Conservation (phyloP, 2,329 filamentous ascomycete species). For the Botrytis squamosa region DNA sequence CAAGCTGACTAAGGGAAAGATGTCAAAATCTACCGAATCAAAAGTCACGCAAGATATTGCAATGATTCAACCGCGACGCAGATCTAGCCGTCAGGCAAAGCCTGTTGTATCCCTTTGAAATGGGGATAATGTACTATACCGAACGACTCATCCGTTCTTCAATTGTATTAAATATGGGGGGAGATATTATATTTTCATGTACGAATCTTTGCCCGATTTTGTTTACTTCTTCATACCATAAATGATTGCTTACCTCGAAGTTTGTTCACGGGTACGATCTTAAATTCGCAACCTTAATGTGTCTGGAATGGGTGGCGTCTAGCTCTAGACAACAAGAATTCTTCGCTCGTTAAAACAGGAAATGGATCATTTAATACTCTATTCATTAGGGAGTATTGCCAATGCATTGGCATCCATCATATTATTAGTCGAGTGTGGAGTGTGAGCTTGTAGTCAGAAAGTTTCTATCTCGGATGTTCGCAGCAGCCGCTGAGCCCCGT, state of each 20-base stretch:
- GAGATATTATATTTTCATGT: not conserved
- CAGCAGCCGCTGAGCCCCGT: not conserved
- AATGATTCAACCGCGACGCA: not conserved
- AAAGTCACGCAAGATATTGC: conserved; percentile 6
- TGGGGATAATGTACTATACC: not conserved
- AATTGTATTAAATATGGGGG: not conserved
- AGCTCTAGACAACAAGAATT: not conserved
- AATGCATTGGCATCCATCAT: not conserved
- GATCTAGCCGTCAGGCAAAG: not conserved
- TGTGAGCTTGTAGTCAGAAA: not conserved
- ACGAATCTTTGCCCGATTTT: not conserved
- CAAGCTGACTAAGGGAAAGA: conserved; percentile 19
- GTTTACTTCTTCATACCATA: not conserved
- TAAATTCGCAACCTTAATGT: not conserved
- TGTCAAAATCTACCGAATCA: conserved; percentile 19
- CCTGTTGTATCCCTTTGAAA: not conserved
- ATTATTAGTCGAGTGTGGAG: not conserved
- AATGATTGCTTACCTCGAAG: not conserved
- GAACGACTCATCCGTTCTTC: not conserved
- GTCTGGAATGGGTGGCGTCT: not conserved
- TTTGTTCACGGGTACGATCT: not conserved
- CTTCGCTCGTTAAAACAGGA: not conserved
- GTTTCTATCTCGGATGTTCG: conserved; percentile 3
- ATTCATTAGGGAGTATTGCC: not conserved
- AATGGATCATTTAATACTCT: not conserved